Base-by-base conservation (phyloP, 805 yeast species). In the Candida palmyrensis region DNA sequence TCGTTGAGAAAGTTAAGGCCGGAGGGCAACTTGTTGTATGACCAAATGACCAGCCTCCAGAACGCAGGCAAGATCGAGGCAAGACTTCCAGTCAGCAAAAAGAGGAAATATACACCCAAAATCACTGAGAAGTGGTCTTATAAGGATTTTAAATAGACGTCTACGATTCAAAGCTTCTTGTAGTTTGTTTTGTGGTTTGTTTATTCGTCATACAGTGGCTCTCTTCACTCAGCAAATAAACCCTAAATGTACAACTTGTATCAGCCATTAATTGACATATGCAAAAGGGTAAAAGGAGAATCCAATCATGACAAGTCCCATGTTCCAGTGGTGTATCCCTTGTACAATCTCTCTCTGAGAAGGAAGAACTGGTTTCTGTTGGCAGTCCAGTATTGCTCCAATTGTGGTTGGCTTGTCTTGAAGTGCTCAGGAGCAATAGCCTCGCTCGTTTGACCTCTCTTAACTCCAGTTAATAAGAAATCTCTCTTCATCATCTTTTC, bases 61-160 rank as follows among this genome's bases (percentile, higher is more conserved):
- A 76, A 85, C 41, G 69, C 80, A 19, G 98, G 98, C 45, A 75
- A 81, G 51, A 70, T 92, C 36, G 98, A 90, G 59, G 69, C 95
- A 5, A 77, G 97, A 61, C 73, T 79, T 23, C 85, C 82, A 9
- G 77, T 75, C 37, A 70, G 68, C 44, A 77, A 75, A 55, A 75
- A 67, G 55, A 75, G 82, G 53, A 80, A 75, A 54, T 82, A 80
- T 51, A 70, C 77, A 45, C 81, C 73, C 38, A 86, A 82, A 68
- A 61, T 82, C 41, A 83, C 95, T 19, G 96, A 90, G 58, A 90
- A 89, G 62, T 87, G 95, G 94, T 74, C 89, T 21, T 85, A 83
- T 63, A 90, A 90, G 65, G 95, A 90, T 61, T 85, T 84, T 52
- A 80, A 81, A 61, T 81, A 66, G 49, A 15, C 32, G n/a, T n/a